phyloP scores from a whole-genome alignment of 1,284 basidiomycete species.

The Ceratobasidium sp. region DNA sequence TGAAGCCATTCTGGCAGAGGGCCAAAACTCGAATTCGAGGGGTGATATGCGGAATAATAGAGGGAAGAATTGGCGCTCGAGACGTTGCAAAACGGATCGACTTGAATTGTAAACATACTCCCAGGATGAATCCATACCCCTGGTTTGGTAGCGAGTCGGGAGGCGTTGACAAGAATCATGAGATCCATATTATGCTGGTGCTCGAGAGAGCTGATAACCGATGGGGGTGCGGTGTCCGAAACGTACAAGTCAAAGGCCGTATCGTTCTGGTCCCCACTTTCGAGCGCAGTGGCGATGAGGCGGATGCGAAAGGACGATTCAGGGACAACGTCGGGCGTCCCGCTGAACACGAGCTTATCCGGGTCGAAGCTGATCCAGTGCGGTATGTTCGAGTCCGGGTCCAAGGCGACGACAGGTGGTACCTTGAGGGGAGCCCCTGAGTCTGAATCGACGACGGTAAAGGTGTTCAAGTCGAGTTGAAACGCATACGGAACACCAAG shows the following conservation, averaged over 20 bases:
- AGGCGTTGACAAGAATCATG: slow-evolving; percentile 23
- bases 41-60: slow-evolving; percentile 17
- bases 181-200: slow-evolving; percentile 18
- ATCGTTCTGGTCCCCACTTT: slow-evolving; percentile 24
- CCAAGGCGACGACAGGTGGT: slow-evolving; percentile 3
- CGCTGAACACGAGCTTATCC: slow-evolving; percentile 23
- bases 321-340: slow-evolving; percentile 25
- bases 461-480: slow-evolving; percentile 25
- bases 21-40: background rate
- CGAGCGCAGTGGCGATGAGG: slow-evolving; percentile 20
- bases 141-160: slow-evolving; percentile 3
- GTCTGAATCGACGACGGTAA: slow-evolving; percentile 22
- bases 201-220: slow-evolving; percentile 8
- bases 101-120: background rate
- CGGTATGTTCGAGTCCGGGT: slow-evolving; percentile 18
- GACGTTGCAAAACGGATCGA: slow-evolving; percentile 9
- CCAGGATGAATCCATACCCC: slow-evolving; percentile 20
- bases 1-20: slow-evolving; percentile 29
- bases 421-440: slow-evolving; percentile 11
- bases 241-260: slow-evolving; percentile 30
- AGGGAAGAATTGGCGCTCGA: slow-evolving; percentile 4
- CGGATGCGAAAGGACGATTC: slow-evolving; percentile 20
- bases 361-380: slow-evolving; percentile 20
- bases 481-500: slow-evolving; percentile 24
- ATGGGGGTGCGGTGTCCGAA: slow-evolving; percentile 11